These are phyloP conservation scores for Vanrija sp. DNA, from an alignment of 1,284 basidiomycete genomes.

Conservation along the genomic window DNA sequence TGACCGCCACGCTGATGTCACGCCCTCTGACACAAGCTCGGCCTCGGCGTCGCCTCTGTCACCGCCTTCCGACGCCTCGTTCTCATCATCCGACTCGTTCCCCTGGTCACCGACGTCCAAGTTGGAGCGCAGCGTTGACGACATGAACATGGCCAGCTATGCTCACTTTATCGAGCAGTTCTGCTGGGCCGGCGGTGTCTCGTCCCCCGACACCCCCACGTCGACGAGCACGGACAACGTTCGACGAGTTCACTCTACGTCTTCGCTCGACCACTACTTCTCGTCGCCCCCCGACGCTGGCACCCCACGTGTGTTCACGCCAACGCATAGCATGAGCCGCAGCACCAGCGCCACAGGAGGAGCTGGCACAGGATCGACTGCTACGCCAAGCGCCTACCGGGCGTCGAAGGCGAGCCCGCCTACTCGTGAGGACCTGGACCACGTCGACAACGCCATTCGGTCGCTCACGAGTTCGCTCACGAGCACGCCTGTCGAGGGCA, in stretches of 20 bases:
- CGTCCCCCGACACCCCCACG: not conserved
- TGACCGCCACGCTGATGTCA: not conserved
- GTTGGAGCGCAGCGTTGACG: conserved; percentile 18
- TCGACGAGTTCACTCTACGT: conserved; percentile 21
- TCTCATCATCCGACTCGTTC: conserved; percentile 34
- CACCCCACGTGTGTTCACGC: conserved; percentile 16
- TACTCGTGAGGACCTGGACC: conserved; percentile 18
- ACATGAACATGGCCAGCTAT: conserved; percentile 36
- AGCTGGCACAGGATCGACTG: conserved; percentile 6
- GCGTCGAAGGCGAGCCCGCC: conserved; percentile 7
- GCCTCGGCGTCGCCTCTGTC: conserved; percentile 25
- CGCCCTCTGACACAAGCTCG: conserved; percentile 13
- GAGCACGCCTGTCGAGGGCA: conserved; percentile 13
- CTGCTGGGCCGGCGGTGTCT: conserved; percentile 14
- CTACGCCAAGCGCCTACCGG: conserved; percentile 28
- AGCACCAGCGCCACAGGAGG: conserved; percentile 2
- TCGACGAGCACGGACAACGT: too few relatives aligned
- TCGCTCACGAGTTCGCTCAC: conserved; percentile 12
- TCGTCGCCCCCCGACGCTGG: conserved; percentile 14
- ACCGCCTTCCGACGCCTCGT: conserved; percentile 9
- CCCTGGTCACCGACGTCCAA: conserved; percentile 27
- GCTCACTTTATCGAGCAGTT: conserved; percentile 48
- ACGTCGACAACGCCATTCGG: conserved; percentile 21
- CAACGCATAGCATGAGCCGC: conserved; percentile 6
- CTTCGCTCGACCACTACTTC: conserved; percentile 42